Conservation (phyloP, 75 land plant species). For the Chamaecyparis obtusa region DNA sequence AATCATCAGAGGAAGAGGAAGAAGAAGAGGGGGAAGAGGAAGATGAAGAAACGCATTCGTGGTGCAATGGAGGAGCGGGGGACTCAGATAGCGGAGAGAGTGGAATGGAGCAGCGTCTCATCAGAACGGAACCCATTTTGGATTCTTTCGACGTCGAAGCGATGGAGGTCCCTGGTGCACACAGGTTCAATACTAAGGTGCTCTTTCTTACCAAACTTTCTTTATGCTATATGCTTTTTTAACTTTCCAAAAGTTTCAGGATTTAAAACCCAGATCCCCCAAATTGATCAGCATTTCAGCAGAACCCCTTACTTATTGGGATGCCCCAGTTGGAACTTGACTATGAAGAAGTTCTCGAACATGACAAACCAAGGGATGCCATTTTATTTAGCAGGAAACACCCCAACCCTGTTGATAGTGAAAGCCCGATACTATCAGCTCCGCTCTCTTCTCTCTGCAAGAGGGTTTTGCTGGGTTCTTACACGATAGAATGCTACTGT, state of each 20-base stretch:
- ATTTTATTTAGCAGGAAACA: not conserved
- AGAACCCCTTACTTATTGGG: not conserved
- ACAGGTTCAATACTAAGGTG: constrained; percentile 58
- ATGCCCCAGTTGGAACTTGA: not conserved
- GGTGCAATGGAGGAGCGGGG: not conserved
- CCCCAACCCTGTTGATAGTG: not conserved
- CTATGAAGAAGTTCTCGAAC: not conserved
- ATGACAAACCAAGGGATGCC: not conserved
- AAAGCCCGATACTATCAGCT: not conserved
- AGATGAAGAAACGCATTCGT: not conserved
- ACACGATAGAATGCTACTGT: not conserved
- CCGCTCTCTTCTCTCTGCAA: not conserved
- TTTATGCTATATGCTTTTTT: not conserved
- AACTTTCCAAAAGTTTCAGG: not conserved
- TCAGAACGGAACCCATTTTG: constrained; percentile 64
- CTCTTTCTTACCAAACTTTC: not conserved
- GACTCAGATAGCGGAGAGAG: constrained; percentile 50
- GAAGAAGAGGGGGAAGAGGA: not conserved
- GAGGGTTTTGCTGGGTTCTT: not conserved
- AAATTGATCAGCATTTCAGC: not conserved
- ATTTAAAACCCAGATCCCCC: not conserved
- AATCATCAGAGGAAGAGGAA: not conserved
- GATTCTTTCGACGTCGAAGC: constrained; percentile 86
- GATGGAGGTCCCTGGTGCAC: constrained; percentile 70
- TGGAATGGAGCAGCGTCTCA: constrained; percentile 45